A percentile compares a stretch with the other conserved stretches of the same genome.
phyloP scores from a whole-genome alignment of 2,329 filamentous ascomycete genomes.

The Ophiostoma populinum region DNA sequence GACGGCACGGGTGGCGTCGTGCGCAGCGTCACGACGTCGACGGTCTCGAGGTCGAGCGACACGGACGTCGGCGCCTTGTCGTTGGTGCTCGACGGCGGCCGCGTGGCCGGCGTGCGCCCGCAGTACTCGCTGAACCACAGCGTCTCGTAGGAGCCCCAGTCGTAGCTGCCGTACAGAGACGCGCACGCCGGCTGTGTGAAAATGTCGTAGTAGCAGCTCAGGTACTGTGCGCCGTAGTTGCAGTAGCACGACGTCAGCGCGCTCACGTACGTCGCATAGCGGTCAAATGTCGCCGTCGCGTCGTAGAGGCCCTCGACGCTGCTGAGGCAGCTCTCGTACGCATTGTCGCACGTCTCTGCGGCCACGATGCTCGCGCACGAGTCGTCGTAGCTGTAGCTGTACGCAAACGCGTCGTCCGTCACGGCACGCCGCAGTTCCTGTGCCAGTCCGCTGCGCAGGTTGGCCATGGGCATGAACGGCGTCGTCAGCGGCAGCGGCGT shows the following conservation, averaged over 20 bases:
- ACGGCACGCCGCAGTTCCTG: conserved; percentile 3
- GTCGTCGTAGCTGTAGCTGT: background rate
- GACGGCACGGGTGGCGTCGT: background rate
- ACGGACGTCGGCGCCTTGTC: conserved; percentile 11
- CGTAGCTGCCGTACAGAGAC: conserved; percentile 7
- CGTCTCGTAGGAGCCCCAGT: conserved; percentile 10
- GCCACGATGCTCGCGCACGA: too few species aligned
- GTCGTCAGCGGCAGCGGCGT: conserved; percentile 8
- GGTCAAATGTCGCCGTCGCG: too few species aligned
- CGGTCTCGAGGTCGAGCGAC: conserved; percentile 11
- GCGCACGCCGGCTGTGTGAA: conserved; percentile 8
- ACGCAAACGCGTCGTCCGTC: background rate
- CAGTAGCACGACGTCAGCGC: conserved; percentile 12
- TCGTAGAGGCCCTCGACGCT: too few species aligned
- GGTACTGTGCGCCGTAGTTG: conserved; percentile 12
- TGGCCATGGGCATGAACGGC: conserved; percentile 4
- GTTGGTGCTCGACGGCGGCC: conserved; percentile 7
- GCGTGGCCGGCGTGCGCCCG: conserved; percentile 10
- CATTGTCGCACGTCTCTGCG: too few species aligned
- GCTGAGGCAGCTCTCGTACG: too few species aligned
- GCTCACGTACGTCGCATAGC: background rate
- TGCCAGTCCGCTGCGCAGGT: too few species aligned
- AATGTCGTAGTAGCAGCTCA: conserved; percentile 12
- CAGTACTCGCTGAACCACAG: conserved; percentile 10
- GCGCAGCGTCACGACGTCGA: conserved; percentile 10